Base-by-base conservation (phyloP, 2,329 filamentous ascomycete species). In the Xylaria sp. region DNA sequence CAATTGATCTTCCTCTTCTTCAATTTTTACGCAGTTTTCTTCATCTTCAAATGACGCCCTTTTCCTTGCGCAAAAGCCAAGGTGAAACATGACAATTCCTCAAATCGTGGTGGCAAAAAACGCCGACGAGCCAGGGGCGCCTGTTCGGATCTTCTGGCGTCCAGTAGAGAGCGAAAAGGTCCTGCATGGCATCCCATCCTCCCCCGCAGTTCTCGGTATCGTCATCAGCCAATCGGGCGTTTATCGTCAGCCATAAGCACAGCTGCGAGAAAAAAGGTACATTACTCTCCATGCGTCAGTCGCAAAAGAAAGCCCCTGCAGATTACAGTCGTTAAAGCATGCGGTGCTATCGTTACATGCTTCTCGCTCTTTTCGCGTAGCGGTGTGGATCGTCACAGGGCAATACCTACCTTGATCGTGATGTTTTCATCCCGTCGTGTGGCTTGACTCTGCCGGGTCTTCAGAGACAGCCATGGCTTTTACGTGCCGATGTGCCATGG, bases 211-310 rank as follows among this genome's bases (percentile, higher is more conserved):
- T 56, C 41, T 23, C 54, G 65, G 48, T 41, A 50, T 32, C 32
- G 23, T 23, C n/a, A 15, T 56, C 61, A 50, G 32, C 60, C 60
- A 68, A 68, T 63, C 39, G 37, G 60, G 58, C 52, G 20, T 39
- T 32, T 51, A 39, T 37, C 39, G 13, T 50, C 44, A 39, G 34
- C 54, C 44, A 60, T 50, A 56, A 46, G 44, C 57, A 12, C 46
- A 28, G 25, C 18, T 25, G 28, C 39, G 25, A 10, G 46, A 12
- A 12, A 68, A 44, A 59, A 56, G 41, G 41, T 52, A 56, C 52
- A 48, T 52, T 39, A 25, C 44, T 66, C 52, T 37, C 46, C 37
- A 46, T 32, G 15, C 51, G 34, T 62, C 65, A 41, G 23, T 50
- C 50, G 60, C 56, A 68, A 64, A 60, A 34, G 39, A 39, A 52